phyloP scores from a whole-genome alignment of 208 protist species.

The Porcisia deanei region DNA sequence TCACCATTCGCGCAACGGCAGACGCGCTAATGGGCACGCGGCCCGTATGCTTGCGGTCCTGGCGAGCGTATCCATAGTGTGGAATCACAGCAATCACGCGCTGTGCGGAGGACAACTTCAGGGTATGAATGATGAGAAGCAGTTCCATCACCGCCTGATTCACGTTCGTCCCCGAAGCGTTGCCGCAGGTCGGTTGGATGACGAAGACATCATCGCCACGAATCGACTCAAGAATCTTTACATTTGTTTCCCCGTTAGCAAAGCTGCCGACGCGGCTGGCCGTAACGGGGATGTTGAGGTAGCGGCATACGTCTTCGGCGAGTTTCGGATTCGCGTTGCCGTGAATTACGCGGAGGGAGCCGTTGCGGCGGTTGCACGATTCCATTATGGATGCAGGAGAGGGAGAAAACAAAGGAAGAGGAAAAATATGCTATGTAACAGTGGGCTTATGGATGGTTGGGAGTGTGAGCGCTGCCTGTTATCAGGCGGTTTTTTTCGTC shows the following conservation, averaged over 20 bases:
- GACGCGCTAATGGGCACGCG: slow-evolving; percentile 96
- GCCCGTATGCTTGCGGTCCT: slow-evolving; percentile 95
- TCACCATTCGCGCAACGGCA: slow-evolving; percentile 94
- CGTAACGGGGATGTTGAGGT: slow-evolving; percentile 74
- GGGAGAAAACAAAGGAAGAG: background rate
- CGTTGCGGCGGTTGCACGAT: slow-evolving; percentile 44
- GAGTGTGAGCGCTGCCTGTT: background rate
- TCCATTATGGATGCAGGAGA: slow-evolving; percentile 12
- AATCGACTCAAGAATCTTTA: slow-evolving; percentile 87
- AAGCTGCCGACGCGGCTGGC: slow-evolving; percentile 75
- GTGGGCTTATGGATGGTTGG: background rate
- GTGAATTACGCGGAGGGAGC: slow-evolving; percentile 79
- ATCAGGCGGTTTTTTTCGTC: no score
- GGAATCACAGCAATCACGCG: slow-evolving; percentile 95
- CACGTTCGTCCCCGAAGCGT: slow-evolving; percentile 70
- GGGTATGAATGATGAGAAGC: slow-evolving; percentile 93
- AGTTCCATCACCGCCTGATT: slow-evolving; percentile 96
- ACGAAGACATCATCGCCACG: slow-evolving; percentile 96
- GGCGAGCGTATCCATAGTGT: slow-evolving; percentile 96
- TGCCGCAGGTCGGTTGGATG: slow-evolving; percentile 94
- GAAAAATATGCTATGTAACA: background rate
- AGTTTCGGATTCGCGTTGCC: slow-evolving; percentile 90
- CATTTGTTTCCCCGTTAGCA: slow-evolving; percentile 88
- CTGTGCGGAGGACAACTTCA: slow-evolving; percentile 88
- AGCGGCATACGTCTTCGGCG: slow-evolving; percentile 75